Evolutionary conservation across 192 early-diverging fungal genomes (phyloP), one percentile per base, ranked within the genome.

Genomic region (Radiomyces spectabilis): DNA sequence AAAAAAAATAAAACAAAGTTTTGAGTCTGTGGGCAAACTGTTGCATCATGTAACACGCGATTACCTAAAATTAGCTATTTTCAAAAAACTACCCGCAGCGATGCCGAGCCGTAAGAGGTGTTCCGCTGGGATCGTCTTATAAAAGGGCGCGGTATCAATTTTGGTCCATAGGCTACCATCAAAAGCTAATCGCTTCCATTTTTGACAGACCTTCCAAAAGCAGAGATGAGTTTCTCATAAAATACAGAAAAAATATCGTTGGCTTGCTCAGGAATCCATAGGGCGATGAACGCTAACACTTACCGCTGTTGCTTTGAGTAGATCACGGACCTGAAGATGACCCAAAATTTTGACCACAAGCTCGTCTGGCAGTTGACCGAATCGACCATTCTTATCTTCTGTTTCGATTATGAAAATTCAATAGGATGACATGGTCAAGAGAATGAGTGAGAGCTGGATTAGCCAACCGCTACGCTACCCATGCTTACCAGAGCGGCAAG

Each of bases 41-140:
- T n/a, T n/a, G n/a, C n/a, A n/a, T n/a, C n/a, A n/a, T n/a, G n/a
- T n/a, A n/a, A n/a, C n/a, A n/a, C n/a, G n/a, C n/a, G n/a, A 26
- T 54, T 61, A 69, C 71, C 71, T 53, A 50, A 73, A 65, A 48
- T 69, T 68, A 0, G 59, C 62, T 31, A 53, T 46, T 54, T 64
- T 60, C 19, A 73, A 44, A 35, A 73, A 73, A 4, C 50, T 48
- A 34, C 66, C 62, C 6, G 66, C 66, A 16, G 44, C 48, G 21
- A 60, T 53, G 12, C 51, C 55, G 7, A 73, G 41, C 44, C 51
- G 41, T 21, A 69, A 8, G 5, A 73, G 27, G 21, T 59, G 58
- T 15, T 73, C 67, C 16, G 43, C 41, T 4, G 66, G 47, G 13
- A 73, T 73, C 4, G 37, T 46, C 27, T 61, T 60, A 46, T 69